A percentile compares a stretch with the other conserved stretches of the same genome.
These are phyloP conservation scores for Nicotiana sylvestris DNA, from an alignment of 257 asterid species.

Conservation along the genomic window DNA sequence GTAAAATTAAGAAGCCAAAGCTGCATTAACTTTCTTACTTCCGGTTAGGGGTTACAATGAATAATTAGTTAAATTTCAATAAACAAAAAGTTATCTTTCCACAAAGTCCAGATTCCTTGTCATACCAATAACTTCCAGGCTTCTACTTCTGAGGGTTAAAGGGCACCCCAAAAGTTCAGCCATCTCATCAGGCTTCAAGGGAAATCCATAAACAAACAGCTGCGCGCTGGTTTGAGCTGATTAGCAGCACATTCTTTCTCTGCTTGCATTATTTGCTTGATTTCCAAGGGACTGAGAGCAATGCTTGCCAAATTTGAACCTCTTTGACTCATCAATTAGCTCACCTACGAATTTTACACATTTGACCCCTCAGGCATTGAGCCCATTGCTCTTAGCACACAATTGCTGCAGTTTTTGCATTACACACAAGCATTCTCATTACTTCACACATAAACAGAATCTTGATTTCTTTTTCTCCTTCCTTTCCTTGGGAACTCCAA, in stretches of 20 bases:
- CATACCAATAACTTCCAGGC: conserved; percentile 91
- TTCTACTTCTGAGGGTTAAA: conserved; percentile 22
- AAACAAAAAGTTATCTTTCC: conserved; percentile 51
- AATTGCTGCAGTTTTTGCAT: too few relatives aligned
- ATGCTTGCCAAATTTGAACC: conserved; percentile 42
- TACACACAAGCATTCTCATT: not conserved
- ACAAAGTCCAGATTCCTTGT: conserved; percentile 84
- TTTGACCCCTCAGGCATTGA: too few relatives aligned
- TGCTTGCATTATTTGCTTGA: conserved; percentile 66
- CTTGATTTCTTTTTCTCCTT: conserved; percentile 65
- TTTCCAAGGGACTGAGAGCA: conserved; percentile 73
- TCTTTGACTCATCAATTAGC: conserved; percentile 31
- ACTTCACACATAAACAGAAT: conserved; percentile 58
- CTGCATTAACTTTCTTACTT: conserved; percentile 24
- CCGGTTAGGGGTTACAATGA: not conserved
- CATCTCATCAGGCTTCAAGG: conserved; percentile 74
- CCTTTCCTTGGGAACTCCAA: conserved; percentile 23
- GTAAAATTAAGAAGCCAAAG: conserved; percentile 22
- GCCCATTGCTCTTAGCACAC: too few relatives aligned
- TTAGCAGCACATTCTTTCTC: conserved; percentile 78
- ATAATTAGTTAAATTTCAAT: not conserved
- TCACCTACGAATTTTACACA: conserved; percentile 6
- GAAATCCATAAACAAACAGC: conserved; percentile 68
- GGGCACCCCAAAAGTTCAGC: conserved; percentile 50
- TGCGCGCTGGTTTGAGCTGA: conserved; percentile 78